Evolutionary conservation across 495 filamentous ascomycete species (phyloP), one percentile per base, ranked within the genome.

Genomic region (Annulohypoxylon nitens): DNA sequence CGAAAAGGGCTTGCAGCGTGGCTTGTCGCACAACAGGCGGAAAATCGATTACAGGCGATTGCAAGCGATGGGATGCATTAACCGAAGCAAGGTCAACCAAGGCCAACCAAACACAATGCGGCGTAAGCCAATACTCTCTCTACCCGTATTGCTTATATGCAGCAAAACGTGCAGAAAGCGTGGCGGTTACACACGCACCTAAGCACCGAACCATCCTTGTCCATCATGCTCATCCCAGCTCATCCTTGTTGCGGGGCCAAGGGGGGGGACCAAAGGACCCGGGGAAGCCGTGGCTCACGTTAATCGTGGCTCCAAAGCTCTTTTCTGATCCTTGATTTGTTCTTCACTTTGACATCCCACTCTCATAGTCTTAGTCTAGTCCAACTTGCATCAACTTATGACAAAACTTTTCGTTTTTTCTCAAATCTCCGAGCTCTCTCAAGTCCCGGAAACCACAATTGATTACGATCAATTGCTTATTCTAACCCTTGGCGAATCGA

Each of bases 371-470:
- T 60, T 64, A 60, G 64, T 57, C 64, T 57, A 53, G 54, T 64
- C 50, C 50, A 53, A 50, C 66, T 61, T 70, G 66, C 71, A 74
- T 62, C 61, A 66, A 50, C 39, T 70, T 69, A 74, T 74, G 71
- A 74, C 71, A 74, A 63, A 74, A 55, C 25, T 23, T 69, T 69
- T 67, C 61, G 1, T 67, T 37, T 39, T 47, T 58, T 51, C 61
- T 66, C 54, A 65, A 16, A 53, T 62, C 26, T 48, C 54, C n/a
- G 23, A 14, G 34, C 36, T 66, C 48, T 25, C 58, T 26, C 45
- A 36, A 12, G 59, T 37, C 23, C 57, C 25, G 10, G 23, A 45
- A 55, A 26, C 7, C 36, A 1, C 9, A 25, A 45, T 45, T 30
- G 2, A 12, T 47, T 12, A n/a, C 18, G 16, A 47, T 34, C 14